Conservation (phyloP, 2,329 filamentous ascomycete species). For the Podosphaera leucotricha region DNA sequence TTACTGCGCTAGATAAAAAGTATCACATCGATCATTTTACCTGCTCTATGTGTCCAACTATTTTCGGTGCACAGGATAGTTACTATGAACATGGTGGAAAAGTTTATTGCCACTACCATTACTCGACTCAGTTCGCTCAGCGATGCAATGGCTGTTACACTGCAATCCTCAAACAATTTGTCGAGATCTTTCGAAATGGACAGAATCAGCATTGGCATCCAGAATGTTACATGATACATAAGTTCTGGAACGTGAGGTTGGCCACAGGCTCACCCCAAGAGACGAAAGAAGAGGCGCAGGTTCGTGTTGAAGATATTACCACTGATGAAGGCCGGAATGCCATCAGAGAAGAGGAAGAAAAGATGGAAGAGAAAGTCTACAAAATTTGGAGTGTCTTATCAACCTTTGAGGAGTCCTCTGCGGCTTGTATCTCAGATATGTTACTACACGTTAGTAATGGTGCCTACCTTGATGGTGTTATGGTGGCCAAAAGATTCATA, state of each 20-base stretch:
- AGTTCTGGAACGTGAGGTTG: constrained; percentile 96
- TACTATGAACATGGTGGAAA: constrained; percentile 96
- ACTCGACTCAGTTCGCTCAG: constrained; percentile 91
- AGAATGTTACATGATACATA: constrained; percentile 99
- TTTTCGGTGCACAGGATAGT: constrained; percentile 96
- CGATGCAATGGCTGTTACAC: constrained; percentile 92
- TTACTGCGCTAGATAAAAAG: constrained; percentile 89
- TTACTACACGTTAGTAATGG: constrained; percentile 95
- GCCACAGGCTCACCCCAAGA: constrained; percentile 17
- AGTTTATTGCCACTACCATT: constrained; percentile 97
- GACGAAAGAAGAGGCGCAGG: constrained; percentile 20
- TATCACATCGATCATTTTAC: constrained; percentile 99
- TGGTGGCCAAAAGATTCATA: constrained; percentile 91
- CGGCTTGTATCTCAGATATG: constrained; percentile 98
- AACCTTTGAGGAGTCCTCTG: constrained; percentile 90
- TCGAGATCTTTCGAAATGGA: constrained; percentile 93
- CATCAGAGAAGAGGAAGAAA: constrained; percentile 70
- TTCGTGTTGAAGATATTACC: constrained; percentile 21
- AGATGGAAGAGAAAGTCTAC: constrained; percentile 94
- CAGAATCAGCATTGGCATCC: constrained; percentile 99
- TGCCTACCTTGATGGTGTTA: constrained; percentile 79
- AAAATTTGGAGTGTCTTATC: constrained; percentile 96
- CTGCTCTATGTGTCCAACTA: constrained; percentile 84
- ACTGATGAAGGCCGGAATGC: constrained; percentile 46
- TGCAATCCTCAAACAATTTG: constrained; percentile 94